Conservation (phyloP, 75 land plant genomes). For the Pseudotsuga menziesii region DNA sequence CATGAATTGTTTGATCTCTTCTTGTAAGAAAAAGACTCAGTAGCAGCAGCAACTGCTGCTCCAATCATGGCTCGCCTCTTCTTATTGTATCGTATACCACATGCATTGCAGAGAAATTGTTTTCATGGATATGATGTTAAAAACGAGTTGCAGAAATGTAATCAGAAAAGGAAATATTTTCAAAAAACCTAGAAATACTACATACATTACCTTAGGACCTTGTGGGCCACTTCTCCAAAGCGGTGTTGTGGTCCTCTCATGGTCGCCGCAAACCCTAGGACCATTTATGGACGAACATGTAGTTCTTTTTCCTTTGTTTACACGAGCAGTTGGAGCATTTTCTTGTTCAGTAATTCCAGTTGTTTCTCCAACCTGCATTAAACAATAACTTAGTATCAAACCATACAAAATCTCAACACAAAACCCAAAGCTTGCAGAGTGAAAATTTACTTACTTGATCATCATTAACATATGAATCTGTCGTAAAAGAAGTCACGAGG, state of each 20-base stretch:
- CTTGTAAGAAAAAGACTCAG: no score
- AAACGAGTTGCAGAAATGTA: not conserved
- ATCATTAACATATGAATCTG: no score
- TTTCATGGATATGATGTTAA: not conserved
- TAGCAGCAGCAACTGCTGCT: slow-evolving; percentile 3
- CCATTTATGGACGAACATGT: not conserved
- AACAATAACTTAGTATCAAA: no score
- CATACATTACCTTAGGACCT: slow-evolving; percentile 34
- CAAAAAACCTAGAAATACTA: not conserved
- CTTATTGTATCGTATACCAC: slow-evolving; percentile 54
- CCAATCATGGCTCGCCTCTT: slow-evolving; percentile 21
- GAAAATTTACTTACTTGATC: no score
- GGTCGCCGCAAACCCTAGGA: slow-evolving; percentile 35
- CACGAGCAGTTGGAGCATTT: not conserved
- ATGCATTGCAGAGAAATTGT: slow-evolving; percentile 56
- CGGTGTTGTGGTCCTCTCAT: slow-evolving; percentile 53
- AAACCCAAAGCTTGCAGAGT: no score
- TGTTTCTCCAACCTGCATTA: not conserved
- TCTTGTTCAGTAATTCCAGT: not conserved
- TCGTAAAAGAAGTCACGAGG: no score
- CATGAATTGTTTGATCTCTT: no score
- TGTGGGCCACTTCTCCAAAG: slow-evolving; percentile 61
- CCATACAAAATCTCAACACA: no score
- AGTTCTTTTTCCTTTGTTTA: no score
- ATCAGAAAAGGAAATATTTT: not conserved